phyloP scores from a whole-genome alignment of 2,329 filamentous ascomycete species.

The Westerdykella sp. region DNA sequence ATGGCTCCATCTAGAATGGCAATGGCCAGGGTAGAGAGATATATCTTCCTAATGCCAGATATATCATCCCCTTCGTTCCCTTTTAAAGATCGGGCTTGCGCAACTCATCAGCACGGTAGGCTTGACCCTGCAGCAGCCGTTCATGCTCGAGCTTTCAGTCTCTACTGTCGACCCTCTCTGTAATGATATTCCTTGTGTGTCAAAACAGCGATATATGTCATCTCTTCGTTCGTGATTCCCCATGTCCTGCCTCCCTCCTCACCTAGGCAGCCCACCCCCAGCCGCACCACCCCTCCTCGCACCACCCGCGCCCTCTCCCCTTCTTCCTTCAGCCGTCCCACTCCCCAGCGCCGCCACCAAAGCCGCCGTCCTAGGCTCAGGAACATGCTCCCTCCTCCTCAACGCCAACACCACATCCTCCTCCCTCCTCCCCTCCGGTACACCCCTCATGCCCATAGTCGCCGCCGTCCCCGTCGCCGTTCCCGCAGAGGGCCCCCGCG shows the following conservation, averaged over 20 bases:
- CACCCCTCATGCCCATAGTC: slow-evolving; percentile 5
- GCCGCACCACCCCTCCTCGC: slow-evolving; percentile 29
- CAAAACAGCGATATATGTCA: too few species aligned
- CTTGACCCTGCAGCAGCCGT: too few species aligned
- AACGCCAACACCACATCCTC: slow-evolving; percentile 14
- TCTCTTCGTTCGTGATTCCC: background rate
- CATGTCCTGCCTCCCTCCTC: slow-evolving; percentile 6
- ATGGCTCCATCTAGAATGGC: too few species aligned
- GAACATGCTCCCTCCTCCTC: slow-evolving; percentile 23
- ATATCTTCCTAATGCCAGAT: too few species aligned
- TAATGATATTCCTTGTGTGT: too few species aligned
- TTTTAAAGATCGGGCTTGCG: too few species aligned
- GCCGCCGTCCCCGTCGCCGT: slow-evolving; percentile 5
- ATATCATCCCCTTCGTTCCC: too few species aligned
- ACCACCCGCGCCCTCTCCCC: slow-evolving; percentile 9
- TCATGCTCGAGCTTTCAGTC: too few species aligned
- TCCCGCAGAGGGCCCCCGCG: background rate
- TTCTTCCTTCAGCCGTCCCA: background rate
- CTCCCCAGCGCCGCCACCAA: slow-evolving; percentile 6
- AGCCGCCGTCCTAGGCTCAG: slow-evolving; percentile 1
- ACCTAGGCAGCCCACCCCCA: slow-evolving; percentile 28
- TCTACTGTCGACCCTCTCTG: too few species aligned
- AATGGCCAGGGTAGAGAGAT: too few species aligned
- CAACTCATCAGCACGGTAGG: too few species aligned
- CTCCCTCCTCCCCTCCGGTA: background rate